phyloP scores from a whole-genome alignment of 2,329 filamentous ascomycete genomes.

The Penicillium rolfsii region DNA sequence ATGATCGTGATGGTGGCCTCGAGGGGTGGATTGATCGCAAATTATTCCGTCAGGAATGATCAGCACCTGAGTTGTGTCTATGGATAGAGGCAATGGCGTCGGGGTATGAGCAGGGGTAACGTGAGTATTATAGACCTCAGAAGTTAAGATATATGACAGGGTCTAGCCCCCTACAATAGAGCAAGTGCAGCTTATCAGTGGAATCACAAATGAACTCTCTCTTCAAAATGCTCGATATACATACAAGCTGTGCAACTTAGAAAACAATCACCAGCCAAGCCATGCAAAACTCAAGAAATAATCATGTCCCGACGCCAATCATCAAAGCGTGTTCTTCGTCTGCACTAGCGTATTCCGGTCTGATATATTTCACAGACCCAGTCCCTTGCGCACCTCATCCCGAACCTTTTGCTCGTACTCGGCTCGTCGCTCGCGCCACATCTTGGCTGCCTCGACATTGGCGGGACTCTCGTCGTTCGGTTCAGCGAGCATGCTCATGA shows the following conservation, averaged over 20 bases:
- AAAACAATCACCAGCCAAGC: slow-evolving; percentile 20
- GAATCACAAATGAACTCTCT: slow-evolving; percentile 13
- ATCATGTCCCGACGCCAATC: slow-evolving; percentile 29
- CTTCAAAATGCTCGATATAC: slow-evolving; percentile 17
- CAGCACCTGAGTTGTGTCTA: not conserved
- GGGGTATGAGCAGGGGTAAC: not conserved
- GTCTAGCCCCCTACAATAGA: not conserved
- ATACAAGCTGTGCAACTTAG: slow-evolving; percentile 21
- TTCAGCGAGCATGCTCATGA: slow-evolving; percentile 98
- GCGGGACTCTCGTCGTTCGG: slow-evolving; percentile 96
- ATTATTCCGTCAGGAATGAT: slow-evolving; percentile 32
- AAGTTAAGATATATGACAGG: not conserved
- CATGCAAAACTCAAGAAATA: slow-evolving; percentile 23
- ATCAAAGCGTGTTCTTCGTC: slow-evolving; percentile 22
- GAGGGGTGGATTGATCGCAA: slow-evolving; percentile 49
- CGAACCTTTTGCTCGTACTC: slow-evolving; percentile 88
- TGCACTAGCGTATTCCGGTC: not conserved
- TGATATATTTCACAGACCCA: slow-evolving; percentile 65
- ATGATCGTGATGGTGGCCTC: slow-evolving; percentile 47
- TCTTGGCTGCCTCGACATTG: slow-evolving; percentile 93
- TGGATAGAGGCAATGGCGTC: not conserved
- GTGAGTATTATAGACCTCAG: slow-evolving; percentile 6
- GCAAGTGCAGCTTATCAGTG: not conserved
- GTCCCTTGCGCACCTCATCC: slow-evolving; percentile 75
- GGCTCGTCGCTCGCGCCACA: slow-evolving; percentile 83